Conservation (phyloP, 2,329 filamentous ascomycete species). For the Diplocarpon rosae region DNA sequence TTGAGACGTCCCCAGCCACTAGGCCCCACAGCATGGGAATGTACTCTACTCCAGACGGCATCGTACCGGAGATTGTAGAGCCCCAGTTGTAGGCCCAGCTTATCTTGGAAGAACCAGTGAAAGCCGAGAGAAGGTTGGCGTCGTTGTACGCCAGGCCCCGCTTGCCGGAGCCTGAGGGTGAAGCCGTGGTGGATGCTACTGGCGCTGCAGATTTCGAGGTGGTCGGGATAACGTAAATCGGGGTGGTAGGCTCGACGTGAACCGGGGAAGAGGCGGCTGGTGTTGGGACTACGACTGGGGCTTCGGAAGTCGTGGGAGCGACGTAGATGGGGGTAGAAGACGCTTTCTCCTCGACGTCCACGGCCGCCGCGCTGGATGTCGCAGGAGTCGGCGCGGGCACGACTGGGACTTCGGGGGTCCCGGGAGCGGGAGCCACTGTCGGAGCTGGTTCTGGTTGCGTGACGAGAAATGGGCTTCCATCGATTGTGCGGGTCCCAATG, state of each 20-base stretch:
- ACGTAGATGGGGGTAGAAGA: background rate
- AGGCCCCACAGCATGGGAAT: slow-evolving; percentile 58
- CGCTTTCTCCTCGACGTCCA: background rate
- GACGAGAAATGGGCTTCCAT: slow-evolving; percentile 10
- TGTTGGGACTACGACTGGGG: slow-evolving; percentile 4
- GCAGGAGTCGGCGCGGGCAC: background rate
- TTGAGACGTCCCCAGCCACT: slow-evolving; percentile 31
- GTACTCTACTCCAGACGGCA: slow-evolving; percentile 39
- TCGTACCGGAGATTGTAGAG: slow-evolving; percentile 28
- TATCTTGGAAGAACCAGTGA: slow-evolving; percentile 35
- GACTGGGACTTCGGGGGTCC: slow-evolving; percentile 1
- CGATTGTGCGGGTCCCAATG: slow-evolving; percentile 14
- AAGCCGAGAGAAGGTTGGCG: slow-evolving; percentile 38
- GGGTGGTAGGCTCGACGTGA: background rate
- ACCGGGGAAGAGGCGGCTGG: slow-evolving; percentile 2
- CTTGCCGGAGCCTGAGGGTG: slow-evolving; percentile 28
- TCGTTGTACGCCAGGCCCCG: slow-evolving; percentile 61
- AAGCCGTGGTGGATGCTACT: background rate
- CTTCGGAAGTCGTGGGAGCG: slow-evolving; percentile 2
- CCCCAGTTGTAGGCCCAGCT: slow-evolving; percentile 64
- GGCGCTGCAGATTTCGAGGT: background rate
- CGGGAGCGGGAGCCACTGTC: background rate
- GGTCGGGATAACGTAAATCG: slow-evolving; percentile 1
- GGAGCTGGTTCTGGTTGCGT: slow-evolving; percentile 5
- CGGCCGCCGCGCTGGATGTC: background rate